These are phyloP conservation scores for Scedosporium apiospermum DNA, from an alignment of 2,329 filamentous ascomycete genomes.

Conservation along the genomic window DNA sequence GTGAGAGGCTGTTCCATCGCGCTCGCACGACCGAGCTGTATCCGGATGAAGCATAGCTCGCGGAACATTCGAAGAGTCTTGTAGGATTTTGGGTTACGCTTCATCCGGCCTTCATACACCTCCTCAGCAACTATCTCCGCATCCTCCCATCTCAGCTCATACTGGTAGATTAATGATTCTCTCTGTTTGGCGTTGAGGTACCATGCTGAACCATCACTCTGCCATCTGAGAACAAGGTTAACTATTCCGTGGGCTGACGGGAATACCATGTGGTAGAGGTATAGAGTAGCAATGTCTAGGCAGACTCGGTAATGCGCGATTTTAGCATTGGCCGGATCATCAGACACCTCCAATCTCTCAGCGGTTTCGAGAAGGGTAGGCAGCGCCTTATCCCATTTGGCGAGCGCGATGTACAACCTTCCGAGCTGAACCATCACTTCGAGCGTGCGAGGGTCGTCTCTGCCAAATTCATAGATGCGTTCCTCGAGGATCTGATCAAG, in stretches of 20 bases:
- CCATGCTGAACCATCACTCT: neutral
- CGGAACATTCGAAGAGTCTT: neutral
- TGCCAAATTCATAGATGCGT: neutral
- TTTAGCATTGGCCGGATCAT: neutral
- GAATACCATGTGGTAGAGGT: neutral
- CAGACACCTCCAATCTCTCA: neutral
- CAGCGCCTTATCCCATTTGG: neutral
- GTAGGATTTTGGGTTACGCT: neutral
- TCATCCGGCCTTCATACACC: neutral
- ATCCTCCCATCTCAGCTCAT: neutral
- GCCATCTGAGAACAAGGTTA: neutral
- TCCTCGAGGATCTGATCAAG: neutral
- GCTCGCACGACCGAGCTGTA: neutral
- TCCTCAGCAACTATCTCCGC: neutral
- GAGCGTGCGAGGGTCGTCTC: neutral
- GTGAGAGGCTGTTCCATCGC: neutral
- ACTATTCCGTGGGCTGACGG: neutral
- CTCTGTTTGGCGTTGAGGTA: neutral
- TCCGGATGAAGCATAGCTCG: conserved; percentile 3
- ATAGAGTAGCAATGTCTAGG: neutral
- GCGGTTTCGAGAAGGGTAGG: neutral
- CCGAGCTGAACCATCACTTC: neutral
- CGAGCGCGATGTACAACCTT: neutral
- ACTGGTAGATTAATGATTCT: conserved; percentile 1
- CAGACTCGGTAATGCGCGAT: neutral